These are phyloP conservation scores for Lepiota venenata DNA, from an alignment of 768 basidiomycete species.

Conservation along the genomic window DNA sequence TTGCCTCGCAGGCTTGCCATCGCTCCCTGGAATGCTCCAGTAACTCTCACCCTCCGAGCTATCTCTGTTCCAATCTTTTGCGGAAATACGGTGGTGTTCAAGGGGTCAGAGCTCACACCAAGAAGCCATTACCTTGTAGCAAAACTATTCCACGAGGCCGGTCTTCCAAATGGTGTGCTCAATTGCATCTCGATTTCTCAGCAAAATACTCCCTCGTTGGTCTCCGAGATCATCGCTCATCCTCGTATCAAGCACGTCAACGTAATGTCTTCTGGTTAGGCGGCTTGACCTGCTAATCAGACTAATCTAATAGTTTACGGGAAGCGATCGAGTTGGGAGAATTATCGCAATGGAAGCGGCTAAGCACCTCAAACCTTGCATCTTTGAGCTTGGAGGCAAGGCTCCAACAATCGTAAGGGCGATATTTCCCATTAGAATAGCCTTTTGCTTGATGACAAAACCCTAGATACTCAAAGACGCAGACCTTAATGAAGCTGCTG, in stretches of 20 bases:
- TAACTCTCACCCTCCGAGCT: constrained; percentile 40
- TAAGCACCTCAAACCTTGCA: constrained; percentile 50
- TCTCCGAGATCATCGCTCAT: constrained; percentile 53
- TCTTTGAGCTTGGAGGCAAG: constrained; percentile 56
- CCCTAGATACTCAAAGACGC: constrained; percentile 50
- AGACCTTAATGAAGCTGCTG: constrained; percentile 49
- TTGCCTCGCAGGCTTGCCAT: constrained; percentile 40
- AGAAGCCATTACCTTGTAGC: constrained; percentile 41
- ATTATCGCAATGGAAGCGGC: constrained; percentile 53
- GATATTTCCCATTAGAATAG: constrained; percentile 12
- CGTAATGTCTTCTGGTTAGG: constrained; percentile 24
- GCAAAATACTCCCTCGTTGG: constrained; percentile 38
- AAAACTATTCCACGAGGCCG: constrained; percentile 52
- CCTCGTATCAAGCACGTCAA: constrained; percentile 51
- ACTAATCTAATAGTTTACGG: constrained; percentile 42
- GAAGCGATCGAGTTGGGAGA: constrained; percentile 49
- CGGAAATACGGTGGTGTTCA: constrained; percentile 55
- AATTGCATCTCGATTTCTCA: constrained; percentile 49
- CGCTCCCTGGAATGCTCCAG: constrained; percentile 55
- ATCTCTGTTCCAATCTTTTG: constrained; percentile 45
- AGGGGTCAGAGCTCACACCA: constrained; percentile 49
- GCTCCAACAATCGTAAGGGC: constrained; percentile 41
- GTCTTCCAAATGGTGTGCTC: constrained; percentile 56
- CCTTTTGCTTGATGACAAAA: neutral
- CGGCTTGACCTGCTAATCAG: neutral